Evolutionary conservation across 805 yeast species (phyloP).

Genomic region (Ogataea henricii): DNA sequence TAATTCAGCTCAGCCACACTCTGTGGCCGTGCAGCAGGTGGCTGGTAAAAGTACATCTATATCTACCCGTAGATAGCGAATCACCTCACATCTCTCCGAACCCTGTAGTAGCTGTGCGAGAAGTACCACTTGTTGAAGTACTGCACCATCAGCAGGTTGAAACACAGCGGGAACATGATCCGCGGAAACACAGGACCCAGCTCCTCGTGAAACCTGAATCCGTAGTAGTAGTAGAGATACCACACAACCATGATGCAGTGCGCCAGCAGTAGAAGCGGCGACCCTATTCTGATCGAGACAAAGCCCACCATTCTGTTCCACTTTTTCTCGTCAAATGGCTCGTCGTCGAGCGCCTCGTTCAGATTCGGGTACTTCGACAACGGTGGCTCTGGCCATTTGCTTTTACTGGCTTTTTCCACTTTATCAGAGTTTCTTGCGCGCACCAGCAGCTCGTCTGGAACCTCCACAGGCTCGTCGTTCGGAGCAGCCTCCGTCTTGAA

Average conservation of each 20-base stretch:
- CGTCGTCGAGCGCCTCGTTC: constrained; percentile 14
- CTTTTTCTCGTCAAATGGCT: constrained; percentile 15
- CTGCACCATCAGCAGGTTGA: constrained; percentile 30
- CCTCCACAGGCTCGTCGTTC: constrained; percentile 1
- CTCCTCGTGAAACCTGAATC: constrained; percentile 16
- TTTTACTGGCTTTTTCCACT: constrained; percentile 15
- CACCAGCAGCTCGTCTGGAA: constrained; percentile 9
- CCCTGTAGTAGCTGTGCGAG: constrained; percentile 25
- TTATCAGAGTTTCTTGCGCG: constrained; percentile 15
- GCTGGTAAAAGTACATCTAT: neutral
- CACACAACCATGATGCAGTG: constrained; percentile 26
- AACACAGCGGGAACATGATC: constrained; percentile 21
- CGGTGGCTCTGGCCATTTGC: constrained; percentile 2
- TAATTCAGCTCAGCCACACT: neutral
- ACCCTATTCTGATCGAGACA: constrained; percentile 24
- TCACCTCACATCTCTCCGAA: constrained; percentile 9
- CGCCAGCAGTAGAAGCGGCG: constrained; percentile 29
- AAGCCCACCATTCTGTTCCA: constrained; percentile 33
- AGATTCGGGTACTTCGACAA: constrained; percentile 12
- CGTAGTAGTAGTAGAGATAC: constrained; percentile 22
- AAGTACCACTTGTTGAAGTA: constrained; percentile 29
- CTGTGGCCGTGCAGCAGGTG: constrained; percentile 2
- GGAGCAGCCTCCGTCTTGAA: neutral
- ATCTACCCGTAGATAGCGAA: neutral
- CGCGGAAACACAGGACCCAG: constrained; percentile 19